Evolutionary conservation across 2,329 filamentous ascomycete genomes (phyloP).

Genomic region (Claviceps sp.): DNA sequence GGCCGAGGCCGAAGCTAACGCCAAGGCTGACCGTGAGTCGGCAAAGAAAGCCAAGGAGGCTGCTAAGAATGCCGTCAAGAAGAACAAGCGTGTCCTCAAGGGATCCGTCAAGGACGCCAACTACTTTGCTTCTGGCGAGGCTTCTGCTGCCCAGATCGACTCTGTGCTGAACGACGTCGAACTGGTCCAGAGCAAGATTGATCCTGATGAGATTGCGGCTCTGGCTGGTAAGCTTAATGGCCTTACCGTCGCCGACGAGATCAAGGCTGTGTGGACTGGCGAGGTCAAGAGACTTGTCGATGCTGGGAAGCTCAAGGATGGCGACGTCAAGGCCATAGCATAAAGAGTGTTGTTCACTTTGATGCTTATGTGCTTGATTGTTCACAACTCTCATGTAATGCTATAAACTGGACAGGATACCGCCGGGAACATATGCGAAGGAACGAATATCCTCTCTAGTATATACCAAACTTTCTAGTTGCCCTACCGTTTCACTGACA

Average conservation of each 20-base stretch:
- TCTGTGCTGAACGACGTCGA: constrained; percentile 76
- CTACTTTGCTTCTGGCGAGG: constrained; percentile 71
- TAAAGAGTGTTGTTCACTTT: constrained; percentile 11
- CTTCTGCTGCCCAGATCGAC: constrained; percentile 68
- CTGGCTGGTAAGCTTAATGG: constrained; percentile 70
- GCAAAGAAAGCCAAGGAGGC: constrained; percentile 97
- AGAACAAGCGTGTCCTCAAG: constrained; percentile 98
- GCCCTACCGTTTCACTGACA: not conserved
- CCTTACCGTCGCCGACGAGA: constrained; percentile 66
- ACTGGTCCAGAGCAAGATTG: constrained; percentile 73
- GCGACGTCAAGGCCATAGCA: constrained; percentile 57
- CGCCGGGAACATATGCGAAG: not conserved
- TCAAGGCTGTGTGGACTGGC: constrained; percentile 69
- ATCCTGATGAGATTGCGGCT: constrained; percentile 76
- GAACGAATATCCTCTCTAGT: not conserved
- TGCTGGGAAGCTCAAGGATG: constrained; percentile 76
- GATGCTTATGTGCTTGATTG: not conserved
- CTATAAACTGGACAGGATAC: not conserved
- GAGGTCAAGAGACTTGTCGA: constrained; percentile 68
- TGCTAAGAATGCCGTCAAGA: constrained; percentile 97
- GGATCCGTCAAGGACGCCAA: constrained; percentile 92
- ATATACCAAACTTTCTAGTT: not conserved
- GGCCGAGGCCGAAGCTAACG: constrained; percentile 73
- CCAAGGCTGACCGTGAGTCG: constrained; percentile 72
- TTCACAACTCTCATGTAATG: not conserved